A percentile compares a stretch with the other conserved stretches of the same genome.
Evolutionary conservation across 2,329 filamentous ascomycete species (phyloP).

Genomic region (Neofusicoccum sp.): DNA sequence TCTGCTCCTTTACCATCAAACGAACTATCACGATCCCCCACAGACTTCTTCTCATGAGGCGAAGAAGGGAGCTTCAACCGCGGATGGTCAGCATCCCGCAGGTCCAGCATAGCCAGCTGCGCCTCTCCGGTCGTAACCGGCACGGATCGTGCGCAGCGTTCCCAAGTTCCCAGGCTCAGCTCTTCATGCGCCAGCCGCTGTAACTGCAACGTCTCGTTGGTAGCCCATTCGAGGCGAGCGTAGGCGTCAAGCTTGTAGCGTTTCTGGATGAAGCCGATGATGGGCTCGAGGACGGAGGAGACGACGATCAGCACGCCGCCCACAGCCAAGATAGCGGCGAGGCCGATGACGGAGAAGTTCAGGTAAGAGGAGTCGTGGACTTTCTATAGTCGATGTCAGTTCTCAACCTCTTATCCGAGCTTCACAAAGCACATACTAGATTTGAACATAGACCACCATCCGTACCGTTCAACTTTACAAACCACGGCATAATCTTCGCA

Average conservation of each 20-base stretch:
- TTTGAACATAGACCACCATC: neutral
- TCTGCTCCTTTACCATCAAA: too few species aligned
- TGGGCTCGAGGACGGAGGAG: slow-evolving; percentile 2
- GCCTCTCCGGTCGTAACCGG: neutral
- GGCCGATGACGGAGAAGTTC: slow-evolving; percentile 28
- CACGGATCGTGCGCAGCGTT: neutral
- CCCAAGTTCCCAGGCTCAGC: slow-evolving; percentile 23
- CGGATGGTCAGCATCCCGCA: neutral
- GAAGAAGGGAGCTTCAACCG: slow-evolving; percentile 22
- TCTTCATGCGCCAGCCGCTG: slow-evolving; percentile 19
- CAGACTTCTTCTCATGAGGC: too few species aligned
- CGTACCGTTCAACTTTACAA: neutral
- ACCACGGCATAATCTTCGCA: neutral
- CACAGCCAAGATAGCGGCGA: slow-evolving; percentile 28
- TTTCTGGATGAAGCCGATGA: slow-evolving; percentile 14
- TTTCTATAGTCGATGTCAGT: slow-evolving; percentile 17
- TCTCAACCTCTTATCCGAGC: neutral
- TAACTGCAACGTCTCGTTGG: slow-evolving; percentile 23
- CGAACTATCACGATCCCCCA: too few species aligned
- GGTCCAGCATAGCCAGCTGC: neutral
- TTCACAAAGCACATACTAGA: slow-evolving; percentile 9
- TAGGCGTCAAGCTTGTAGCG: slow-evolving; percentile 18
- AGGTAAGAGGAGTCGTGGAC: slow-evolving; percentile 24
- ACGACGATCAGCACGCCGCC: slow-evolving; percentile 28
- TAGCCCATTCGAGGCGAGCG: slow-evolving; percentile 23